phyloP scores from a whole-genome alignment of 306 rosid genomes.

The Gynostemma pentaphyllum region DNA sequence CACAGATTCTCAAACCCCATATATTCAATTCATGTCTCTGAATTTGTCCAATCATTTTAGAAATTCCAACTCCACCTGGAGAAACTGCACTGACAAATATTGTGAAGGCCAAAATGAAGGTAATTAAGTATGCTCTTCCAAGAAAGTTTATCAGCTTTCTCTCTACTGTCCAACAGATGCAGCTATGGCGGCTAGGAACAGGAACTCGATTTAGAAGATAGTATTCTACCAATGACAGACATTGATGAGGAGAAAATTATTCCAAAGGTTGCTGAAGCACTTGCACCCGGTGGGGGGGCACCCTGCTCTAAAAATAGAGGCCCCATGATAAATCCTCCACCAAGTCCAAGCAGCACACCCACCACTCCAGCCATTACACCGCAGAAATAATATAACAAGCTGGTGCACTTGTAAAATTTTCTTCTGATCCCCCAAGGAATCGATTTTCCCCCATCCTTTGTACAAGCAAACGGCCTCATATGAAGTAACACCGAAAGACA shows the following conservation, averaged over 20 bases:
- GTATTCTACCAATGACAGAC: constrained; percentile 93
- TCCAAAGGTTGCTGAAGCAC: constrained; percentile 93
- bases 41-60: constrained; percentile 48
- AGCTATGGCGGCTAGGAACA: constrained; percentile 65
- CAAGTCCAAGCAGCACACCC: constrained; percentile 89
- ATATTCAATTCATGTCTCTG: constrained; percentile 36
- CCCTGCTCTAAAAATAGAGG: constrained; percentile 91
- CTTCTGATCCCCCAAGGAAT: constrained; percentile 50
- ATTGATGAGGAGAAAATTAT: constrained; percentile 97
- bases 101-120: constrained; percentile 69
- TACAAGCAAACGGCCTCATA: constrained; percentile 71
- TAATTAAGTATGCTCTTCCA: constrained; percentile 83
- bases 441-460: constrained; percentile 49
- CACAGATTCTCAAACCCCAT: constrained; percentile 95
- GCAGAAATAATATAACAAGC: constrained; percentile 42
- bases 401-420: constrained; percentile 34
- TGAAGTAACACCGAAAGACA: constrained; percentile 54
- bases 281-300: constrained; percentile 93
- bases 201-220: constrained; percentile 83
- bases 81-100: constrained; percentile 83
- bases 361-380: constrained; percentile 77
- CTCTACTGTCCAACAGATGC: constrained; percentile 74
- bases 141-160: constrained; percentile 45
- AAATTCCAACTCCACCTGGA: constrained; percentile 82
- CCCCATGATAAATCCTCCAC: constrained; percentile 95